Evolutionary conservation across 805 yeast species (phyloP).

Genomic region (Osmozyma mogii): DNA sequence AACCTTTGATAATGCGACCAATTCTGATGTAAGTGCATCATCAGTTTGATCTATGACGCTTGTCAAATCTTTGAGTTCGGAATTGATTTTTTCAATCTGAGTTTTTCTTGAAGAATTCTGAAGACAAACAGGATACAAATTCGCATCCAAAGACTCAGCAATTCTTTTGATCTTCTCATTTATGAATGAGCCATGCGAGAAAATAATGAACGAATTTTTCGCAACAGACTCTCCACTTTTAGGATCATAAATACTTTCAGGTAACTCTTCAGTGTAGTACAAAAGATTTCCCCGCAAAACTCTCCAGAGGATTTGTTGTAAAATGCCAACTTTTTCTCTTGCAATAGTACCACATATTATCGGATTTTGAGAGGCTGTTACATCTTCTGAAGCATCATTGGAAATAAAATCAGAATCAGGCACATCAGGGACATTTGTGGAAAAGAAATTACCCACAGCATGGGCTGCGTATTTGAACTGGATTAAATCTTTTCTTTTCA

Average conservation of each 20-base stretch:
- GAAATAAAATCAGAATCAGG: slow-evolving; percentile 12
- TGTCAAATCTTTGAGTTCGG: slow-evolving; percentile 25
- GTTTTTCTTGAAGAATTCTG: slow-evolving; percentile 17
- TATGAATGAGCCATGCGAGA: slow-evolving; percentile 82
- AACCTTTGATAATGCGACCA: background rate
- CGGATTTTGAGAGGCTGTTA: too few species aligned
- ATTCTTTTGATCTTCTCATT: slow-evolving; percentile 69
- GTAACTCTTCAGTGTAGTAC: slow-evolving; percentile 65
- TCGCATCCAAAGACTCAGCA: slow-evolving; percentile 85
- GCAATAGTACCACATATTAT: slow-evolving; percentile 88
- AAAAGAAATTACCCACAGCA: slow-evolving; percentile 30
- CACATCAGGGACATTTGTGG: slow-evolving; percentile 7
- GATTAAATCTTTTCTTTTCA: slow-evolving; percentile 54
- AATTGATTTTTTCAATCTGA: slow-evolving; percentile 21
- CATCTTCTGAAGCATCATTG: slow-evolving; percentile 37
- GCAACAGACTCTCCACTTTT: slow-evolving; percentile 48
- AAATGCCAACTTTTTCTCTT: slow-evolving; percentile 56
- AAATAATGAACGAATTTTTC: slow-evolving; percentile 80
- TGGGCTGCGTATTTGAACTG: slow-evolving; percentile 55
- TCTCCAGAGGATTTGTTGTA: slow-evolving; percentile 87
- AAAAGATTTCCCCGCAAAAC: slow-evolving; percentile 86
- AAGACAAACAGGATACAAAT: slow-evolving; percentile 56
- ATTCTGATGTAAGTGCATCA: slow-evolving; percentile 9
- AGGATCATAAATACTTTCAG: slow-evolving; percentile 58
- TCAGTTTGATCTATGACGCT: slow-evolving; percentile 26